These are phyloP conservation scores for Trapa bicornis DNA, from an alignment of 345 rosid genomes.

Conservation along the genomic window DNA sequence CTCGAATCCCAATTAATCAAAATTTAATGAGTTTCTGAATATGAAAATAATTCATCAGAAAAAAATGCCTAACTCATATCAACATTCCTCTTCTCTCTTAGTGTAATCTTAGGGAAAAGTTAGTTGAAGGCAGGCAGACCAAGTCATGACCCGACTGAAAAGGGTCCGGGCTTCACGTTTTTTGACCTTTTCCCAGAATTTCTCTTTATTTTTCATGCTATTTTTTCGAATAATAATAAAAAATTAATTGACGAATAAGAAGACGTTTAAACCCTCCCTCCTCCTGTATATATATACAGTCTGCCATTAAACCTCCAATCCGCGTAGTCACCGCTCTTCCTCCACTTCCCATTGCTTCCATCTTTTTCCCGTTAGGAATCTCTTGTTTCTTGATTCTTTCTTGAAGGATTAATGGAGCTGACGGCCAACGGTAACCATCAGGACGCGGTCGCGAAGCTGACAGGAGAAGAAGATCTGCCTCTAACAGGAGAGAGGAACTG, in stretches of 20 bases:
- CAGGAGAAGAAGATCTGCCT: neutral
- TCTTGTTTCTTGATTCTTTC: neutral
- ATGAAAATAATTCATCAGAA: too few relatives aligned
- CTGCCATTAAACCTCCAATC: conserved; percentile 13
- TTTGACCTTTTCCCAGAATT: conserved; percentile 13
- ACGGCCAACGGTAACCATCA: conserved; percentile 1
- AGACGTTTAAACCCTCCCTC: neutral
- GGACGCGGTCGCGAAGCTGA: neutral
- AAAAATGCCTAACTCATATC: too few relatives aligned
- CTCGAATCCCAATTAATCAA: too few relatives aligned
- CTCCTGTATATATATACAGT: neutral
- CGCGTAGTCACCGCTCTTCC: conserved; percentile 10
- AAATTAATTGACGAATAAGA: neutral
- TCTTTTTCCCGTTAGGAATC: neutral
- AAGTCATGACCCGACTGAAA: neutral
- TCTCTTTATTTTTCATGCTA: neutral
- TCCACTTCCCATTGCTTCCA: neutral
- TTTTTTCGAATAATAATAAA: neutral
- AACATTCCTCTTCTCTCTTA: too few relatives aligned
- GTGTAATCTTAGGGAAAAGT: too few relatives aligned
- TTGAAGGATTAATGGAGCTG: conserved; percentile 4
- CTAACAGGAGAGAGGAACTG: neutral
- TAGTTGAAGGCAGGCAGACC: neutral
- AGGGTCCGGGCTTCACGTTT: conserved; percentile 5
- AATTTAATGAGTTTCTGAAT: too few relatives aligned